These are phyloP conservation scores for Astrocystis sublimbata DNA, from an alignment of 495 filamentous ascomycete genomes.

Conservation along the genomic window DNA sequence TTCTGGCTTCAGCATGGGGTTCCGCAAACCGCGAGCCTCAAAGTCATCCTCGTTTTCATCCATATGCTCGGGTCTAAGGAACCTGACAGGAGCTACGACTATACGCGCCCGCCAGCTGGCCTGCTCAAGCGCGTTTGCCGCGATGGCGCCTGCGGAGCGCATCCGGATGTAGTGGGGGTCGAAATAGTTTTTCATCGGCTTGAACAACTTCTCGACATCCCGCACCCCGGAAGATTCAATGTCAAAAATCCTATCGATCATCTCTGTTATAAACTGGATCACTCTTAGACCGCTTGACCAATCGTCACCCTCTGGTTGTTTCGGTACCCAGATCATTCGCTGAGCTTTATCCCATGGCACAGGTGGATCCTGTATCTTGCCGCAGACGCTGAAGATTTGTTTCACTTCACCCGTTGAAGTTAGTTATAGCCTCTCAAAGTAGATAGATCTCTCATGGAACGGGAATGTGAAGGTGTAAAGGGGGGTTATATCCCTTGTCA, in stretches of 20 bases:
- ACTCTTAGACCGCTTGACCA: background rate
- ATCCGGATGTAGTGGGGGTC: background rate
- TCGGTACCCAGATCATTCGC: background rate
- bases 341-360: too few relatives aligned
- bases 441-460: too few relatives aligned
- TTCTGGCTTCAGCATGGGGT: background rate
- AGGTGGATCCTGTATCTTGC: too few relatives aligned
- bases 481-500: too few relatives aligned
- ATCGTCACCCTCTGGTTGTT: background rate
- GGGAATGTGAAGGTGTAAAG: too few relatives aligned
- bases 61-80: background rate
- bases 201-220: background rate
- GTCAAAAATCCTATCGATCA: background rate
- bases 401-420: too few relatives aligned
- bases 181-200: background rate
- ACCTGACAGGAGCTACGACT: background rate
- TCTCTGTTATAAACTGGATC: background rate
- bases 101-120: background rate
- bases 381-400: too few relatives aligned
- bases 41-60: background rate
- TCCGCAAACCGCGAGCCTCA: background rate
- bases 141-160: background rate
- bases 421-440: too few relatives aligned
- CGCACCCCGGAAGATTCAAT: background rate
- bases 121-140: background rate